phyloP scores from a whole-genome alignment of 2,329 filamentous ascomycete genomes.

The Byssochlamys sp. region DNA sequence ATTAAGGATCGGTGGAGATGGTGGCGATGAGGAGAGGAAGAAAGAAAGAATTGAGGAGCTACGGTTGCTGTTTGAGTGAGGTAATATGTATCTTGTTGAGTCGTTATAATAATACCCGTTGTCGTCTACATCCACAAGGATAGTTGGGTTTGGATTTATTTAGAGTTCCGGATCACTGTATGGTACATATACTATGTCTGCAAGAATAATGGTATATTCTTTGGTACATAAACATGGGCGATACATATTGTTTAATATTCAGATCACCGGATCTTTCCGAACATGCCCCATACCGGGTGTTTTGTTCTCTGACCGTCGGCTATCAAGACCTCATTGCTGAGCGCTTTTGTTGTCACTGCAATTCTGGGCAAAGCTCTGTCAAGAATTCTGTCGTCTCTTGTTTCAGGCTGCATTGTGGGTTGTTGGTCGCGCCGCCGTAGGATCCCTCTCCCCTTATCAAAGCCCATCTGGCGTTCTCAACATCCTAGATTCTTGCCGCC shows the following conservation, averaged over 20 bases:
- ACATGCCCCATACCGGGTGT: too few relatives aligned
- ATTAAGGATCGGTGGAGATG: slow-evolving; percentile 89
- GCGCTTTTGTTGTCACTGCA: slow-evolving; percentile 72
- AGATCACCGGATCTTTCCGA: background rate
- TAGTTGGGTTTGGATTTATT: background rate
- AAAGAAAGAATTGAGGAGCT: slow-evolving; percentile 87
- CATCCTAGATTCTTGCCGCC: too few relatives aligned
- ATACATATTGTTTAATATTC: background rate
- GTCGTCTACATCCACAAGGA: background rate
- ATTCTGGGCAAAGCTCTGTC: slow-evolving; percentile 66
- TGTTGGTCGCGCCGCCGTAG: slow-evolving; percentile 22
- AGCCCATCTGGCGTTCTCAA: too few relatives aligned
- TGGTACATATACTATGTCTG: background rate
- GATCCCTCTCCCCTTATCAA: too few relatives aligned
- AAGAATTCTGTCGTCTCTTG: slow-evolving; percentile 87
- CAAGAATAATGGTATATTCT: background rate
- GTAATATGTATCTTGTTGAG: background rate
- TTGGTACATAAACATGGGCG: background rate
- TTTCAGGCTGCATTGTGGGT: slow-evolving; percentile 58
- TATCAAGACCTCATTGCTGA: too few relatives aligned
- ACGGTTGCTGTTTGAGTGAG: slow-evolving; percentile 61
- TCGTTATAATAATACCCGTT: background rate
- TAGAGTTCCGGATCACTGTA: too few relatives aligned
- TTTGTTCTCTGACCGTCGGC: too few relatives aligned
- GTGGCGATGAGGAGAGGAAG: slow-evolving; percentile 81